Evolutionary conservation across 2,329 filamentous ascomycete species (phyloP), one percentile per base, ranked within the genome.

Genomic region (Alternaria dauci): DNA sequence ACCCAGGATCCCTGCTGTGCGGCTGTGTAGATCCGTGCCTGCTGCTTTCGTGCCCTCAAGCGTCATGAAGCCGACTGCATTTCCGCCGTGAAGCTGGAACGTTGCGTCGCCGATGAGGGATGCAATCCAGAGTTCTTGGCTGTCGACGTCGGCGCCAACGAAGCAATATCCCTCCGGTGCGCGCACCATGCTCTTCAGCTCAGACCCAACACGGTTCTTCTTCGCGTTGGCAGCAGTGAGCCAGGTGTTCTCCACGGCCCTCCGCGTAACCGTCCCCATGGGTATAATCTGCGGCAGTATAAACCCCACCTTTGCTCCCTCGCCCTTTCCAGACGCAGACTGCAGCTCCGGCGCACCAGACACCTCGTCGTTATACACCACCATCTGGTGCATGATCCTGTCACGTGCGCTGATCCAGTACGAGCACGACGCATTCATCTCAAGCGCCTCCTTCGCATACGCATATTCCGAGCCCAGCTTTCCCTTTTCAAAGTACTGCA

Each of bases 31-130:
- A 78, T 99, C 94, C 0, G 94, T 99, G 4, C 94, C 94, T 3
- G 92, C 93, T 6, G 93, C 89, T 80, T 99, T 98, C 51, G 93
- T 95, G 14, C 95, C 94, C 81, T 99, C 96, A 1, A 99, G 84
- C 0, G 95, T 99, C 96, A 99, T 99, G 82, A 99, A 99, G 0
- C 96, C 95, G 59, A 99, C 92, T 1, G 96, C 95, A 75, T 97
- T 98, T 54, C 95, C 96, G 42, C 95, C 96, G 69, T 99, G 95
- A 1, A 99, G 84, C 73, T 93, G 91, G 81, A 99, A 99, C 25
- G 94, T 93, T 4, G 95, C 92, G 76, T 99, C 95, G 25, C 95
- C 95, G 2, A 99, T 88, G 1, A 99, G 84, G 77, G 93, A 97
- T 4, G 95, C 96, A 71, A 99, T 99, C 95, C 96, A 99, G 7